Percentiles rank a stretch among this genome's conserved stretches.
Conservation (phyloP, 768 basidiomycete species). For the Lyophyllum semitale region DNA sequence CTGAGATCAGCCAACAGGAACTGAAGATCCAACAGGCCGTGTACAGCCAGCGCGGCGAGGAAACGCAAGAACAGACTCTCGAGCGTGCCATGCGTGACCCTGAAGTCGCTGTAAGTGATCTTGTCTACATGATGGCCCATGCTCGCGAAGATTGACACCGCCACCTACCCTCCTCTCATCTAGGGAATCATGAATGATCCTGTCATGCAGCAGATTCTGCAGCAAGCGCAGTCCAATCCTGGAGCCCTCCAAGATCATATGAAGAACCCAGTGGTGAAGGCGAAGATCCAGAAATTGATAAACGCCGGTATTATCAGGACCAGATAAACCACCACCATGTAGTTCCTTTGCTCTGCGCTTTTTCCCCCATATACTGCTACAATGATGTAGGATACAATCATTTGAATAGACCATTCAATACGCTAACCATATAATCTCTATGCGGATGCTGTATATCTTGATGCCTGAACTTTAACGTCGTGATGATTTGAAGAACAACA, state of each 20-base stretch:
- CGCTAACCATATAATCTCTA: background rate
- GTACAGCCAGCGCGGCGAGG: conserved; percentile 74
- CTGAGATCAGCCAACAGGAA: conserved; percentile 82
- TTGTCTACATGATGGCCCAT: background rate
- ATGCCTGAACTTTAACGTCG: too few relatives aligned
- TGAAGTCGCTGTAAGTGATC: conserved; percentile 77
- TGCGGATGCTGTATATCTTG: background rate
- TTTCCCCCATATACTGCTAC: background rate
- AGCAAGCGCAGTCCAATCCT: conserved; percentile 91
- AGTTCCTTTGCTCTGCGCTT: background rate
- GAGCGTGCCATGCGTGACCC: conserved; percentile 97
- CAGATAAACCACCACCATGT: conserved; percentile 51
- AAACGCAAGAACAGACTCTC: conserved; percentile 91
- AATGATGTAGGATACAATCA: conserved; percentile 14
- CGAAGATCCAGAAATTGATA: conserved; percentile 87
- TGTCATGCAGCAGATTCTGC: conserved; percentile 91
- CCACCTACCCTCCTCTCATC: conserved; percentile 1
- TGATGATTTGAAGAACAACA: too few relatives aligned
- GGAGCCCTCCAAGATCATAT: conserved; percentile 91
- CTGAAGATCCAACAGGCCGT: conserved; percentile 80
- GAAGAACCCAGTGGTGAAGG: conserved; percentile 82
- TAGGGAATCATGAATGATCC: conserved; percentile 88
- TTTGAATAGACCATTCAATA: background rate
- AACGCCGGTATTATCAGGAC: conserved; percentile 94
- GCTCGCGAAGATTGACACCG: conserved; percentile 4